Conservation (phyloP, 345 rosid species). For the Sisymbrium irio region DNA sequence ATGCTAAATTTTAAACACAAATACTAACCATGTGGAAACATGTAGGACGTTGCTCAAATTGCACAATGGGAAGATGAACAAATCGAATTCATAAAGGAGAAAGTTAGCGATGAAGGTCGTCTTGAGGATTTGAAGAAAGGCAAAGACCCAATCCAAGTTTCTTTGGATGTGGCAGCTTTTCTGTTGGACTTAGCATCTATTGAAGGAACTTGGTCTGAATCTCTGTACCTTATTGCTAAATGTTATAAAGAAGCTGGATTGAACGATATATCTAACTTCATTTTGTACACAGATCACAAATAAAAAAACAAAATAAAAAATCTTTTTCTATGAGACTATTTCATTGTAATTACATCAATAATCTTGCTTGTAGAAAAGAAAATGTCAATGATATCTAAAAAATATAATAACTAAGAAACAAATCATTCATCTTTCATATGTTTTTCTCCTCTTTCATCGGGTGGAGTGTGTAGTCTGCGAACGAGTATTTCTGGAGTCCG, state of each 20-base stretch:
- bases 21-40: not conserved
- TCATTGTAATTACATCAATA: not conserved
- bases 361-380: no score
- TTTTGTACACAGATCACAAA: conserved; percentile 45
- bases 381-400: not conserved
- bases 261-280: conserved; percentile 54
- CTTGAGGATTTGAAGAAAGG: conserved; percentile 80
- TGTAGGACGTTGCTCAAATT: conserved; percentile 65
- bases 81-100: conserved; percentile 78
- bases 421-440: not conserved
- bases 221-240: conserved; percentile 51
- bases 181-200: conserved; percentile 84
- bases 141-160: conserved; percentile 76
- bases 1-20: not conserved
- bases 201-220: conserved; percentile 75
- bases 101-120: conserved; percentile 74
- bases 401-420: no score
- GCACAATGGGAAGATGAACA: conserved; percentile 96
- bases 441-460: conserved; percentile 25
- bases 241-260: conserved; percentile 76
- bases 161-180: conserved; percentile 82
- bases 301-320: not conserved
- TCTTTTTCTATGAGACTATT: not conserved
- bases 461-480: conserved; percentile 39
- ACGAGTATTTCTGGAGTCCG: conserved; percentile 39